A percentile compares a stretch with the other conserved stretches of the same genome.
These are phyloP conservation scores for Dalbergia cochinchinensis DNA, from an alignment of 306 rosid genomes.

Conservation along the genomic window DNA sequence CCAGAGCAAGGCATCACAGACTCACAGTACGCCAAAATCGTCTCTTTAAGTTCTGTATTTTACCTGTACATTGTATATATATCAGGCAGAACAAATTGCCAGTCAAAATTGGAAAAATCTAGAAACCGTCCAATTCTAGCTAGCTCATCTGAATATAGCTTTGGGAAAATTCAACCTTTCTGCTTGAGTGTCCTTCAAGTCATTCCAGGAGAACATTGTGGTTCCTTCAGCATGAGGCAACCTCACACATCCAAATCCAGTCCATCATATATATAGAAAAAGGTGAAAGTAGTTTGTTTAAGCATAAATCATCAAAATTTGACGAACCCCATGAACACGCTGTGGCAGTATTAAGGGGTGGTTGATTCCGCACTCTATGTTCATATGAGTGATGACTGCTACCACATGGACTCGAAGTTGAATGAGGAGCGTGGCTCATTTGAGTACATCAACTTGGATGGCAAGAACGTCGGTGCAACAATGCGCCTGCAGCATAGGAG, in stretches of 20 bases:
- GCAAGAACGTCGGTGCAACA: slow-evolving; percentile 55
- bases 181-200: slow-evolving; percentile 48
- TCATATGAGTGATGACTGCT: neutral
- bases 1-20: too few relatives aligned
- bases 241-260: slow-evolving; percentile 34
- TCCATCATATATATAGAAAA: neutral
- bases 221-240: slow-evolving; percentile 53
- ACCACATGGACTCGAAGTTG: slow-evolving; percentile 45
- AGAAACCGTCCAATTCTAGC: neutral
- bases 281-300: neutral
- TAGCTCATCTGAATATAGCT: neutral
- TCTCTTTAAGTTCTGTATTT: too few relatives aligned
- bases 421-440: slow-evolving; percentile 43
- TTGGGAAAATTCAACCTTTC: slow-evolving; percentile 3
- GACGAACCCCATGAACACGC: neutral
- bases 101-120: neutral
- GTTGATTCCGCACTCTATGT: neutral
- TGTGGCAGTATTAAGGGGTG: neutral
- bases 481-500: slow-evolving; percentile 51
- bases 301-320: slow-evolving; percentile 14
- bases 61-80: too few relatives aligned
- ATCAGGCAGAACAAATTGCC: too few relatives aligned
- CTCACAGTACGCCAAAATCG: too few relatives aligned
- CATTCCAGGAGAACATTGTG: slow-evolving; percentile 34
- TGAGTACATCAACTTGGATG: slow-evolving; percentile 56